These are phyloP conservation scores for Colletotrichum sidae DNA, from an alignment of 2,329 filamentous ascomycete species.

Conservation along the genomic window DNA sequence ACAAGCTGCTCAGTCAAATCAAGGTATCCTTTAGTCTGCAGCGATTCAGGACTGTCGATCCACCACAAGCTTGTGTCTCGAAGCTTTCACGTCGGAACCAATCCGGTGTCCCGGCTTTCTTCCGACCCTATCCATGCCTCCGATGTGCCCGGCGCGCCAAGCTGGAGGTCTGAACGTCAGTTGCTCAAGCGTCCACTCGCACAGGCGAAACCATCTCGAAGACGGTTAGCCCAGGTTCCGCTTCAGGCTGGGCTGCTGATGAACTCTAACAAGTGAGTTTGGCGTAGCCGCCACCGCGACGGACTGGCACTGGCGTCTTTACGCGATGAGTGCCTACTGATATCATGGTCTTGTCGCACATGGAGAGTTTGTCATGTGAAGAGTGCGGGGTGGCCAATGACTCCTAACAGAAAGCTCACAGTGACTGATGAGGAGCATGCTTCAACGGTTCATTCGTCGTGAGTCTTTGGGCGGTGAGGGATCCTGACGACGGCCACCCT, in stretches of 20 bases:
- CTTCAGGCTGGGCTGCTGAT: neutral
- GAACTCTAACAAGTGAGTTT: constrained; percentile 18
- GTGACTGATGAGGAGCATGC: too few relatives aligned
- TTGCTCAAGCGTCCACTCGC: neutral
- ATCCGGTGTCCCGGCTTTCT: neutral
- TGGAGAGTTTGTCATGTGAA: constrained; percentile 34
- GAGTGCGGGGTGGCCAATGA: neutral
- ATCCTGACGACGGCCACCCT: too few relatives aligned
- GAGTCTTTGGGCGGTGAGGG: too few relatives aligned
- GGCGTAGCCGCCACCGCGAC: constrained; percentile 12
- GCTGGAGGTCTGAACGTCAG: constrained; percentile 14
- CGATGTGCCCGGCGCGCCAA: neutral
- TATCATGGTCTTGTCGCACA: neutral
- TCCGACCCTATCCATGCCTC: neutral
- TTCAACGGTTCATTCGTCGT: too few relatives aligned
- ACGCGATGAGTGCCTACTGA: too few relatives aligned
- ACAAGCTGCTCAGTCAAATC: too few relatives aligned
- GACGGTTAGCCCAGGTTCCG: constrained; percentile 1
- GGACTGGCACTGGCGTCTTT: neutral
- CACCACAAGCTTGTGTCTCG: neutral
- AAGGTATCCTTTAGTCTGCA: neutral
- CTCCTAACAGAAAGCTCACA: too few relatives aligned
- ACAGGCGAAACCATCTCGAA: constrained; percentile 8
- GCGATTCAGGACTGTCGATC: constrained; percentile 6
- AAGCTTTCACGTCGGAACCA: neutral